Conservation (phyloP, 2,329 filamentous ascomycete genomes). For the Alternaria sp. region DNA sequence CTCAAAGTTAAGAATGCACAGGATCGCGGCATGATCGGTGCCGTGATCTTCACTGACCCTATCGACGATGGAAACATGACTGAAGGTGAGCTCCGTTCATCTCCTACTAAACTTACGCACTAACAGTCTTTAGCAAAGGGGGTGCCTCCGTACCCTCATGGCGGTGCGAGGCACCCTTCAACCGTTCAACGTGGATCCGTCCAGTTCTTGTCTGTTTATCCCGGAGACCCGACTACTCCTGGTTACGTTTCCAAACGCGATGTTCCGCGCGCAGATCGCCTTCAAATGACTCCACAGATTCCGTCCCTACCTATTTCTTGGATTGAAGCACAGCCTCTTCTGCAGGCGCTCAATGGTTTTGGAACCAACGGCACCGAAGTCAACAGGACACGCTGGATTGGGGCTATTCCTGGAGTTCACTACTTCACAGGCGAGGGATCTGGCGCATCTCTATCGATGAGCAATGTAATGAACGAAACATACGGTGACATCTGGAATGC, state of each 20-base stretch:
- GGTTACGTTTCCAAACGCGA: conserved; percentile 85
- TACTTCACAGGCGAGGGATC: conserved; percentile 58
- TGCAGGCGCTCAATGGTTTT: conserved; percentile 82
- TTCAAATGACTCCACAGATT: conserved; percentile 73
- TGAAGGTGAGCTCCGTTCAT: conserved; percentile 27
- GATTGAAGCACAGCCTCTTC: conserved; percentile 77
- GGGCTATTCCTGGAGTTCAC: conserved; percentile 47
- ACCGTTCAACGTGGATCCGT: conserved; percentile 59
- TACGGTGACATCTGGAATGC: conserved; percentile 83
- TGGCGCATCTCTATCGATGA: conserved; percentile 57
- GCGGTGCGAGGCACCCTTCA: conserved; percentile 57
- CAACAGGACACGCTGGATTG: conserved; percentile 52
- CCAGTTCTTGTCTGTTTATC: conserved; percentile 69
- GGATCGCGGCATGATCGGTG: conserved; percentile 56
- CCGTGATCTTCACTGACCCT: conserved; percentile 58
- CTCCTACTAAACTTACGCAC: background rate
- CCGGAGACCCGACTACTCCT: conserved; percentile 52
- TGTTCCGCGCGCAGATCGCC: conserved; percentile 72
- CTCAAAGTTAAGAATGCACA: conserved; percentile 60
- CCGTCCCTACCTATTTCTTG: conserved; percentile 90
- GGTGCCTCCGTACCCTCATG: conserved; percentile 53
- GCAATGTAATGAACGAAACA: conserved; percentile 81
- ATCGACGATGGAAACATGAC: conserved; percentile 59
- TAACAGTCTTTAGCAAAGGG: conserved; percentile 50
- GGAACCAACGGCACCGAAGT: conserved; percentile 65